phyloP scores from a whole-genome alignment of 1,284 basidiomycete genomes.

The Ceratobasidium sp. region DNA sequence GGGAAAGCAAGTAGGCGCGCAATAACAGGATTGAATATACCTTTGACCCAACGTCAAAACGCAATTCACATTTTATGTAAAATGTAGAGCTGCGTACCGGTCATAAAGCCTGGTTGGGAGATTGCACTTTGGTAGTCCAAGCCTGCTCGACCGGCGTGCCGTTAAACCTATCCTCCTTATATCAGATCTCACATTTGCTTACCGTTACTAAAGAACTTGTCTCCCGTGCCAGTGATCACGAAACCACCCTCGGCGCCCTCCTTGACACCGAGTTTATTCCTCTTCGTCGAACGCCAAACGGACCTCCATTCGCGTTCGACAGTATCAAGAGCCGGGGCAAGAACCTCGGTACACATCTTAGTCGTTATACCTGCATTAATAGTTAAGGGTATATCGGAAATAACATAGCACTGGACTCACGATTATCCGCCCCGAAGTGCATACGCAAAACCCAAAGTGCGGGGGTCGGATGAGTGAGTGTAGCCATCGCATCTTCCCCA shows the following conservation, averaged over 20 bases:
- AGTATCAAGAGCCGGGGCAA: slow-evolving; percentile 79
- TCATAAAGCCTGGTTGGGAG: slow-evolving; percentile 80
- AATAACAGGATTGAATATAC: slow-evolving; percentile 57
- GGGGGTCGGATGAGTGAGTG: slow-evolving; percentile 46
- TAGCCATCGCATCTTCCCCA: slow-evolving; percentile 45
- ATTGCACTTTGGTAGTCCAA: slow-evolving; percentile 77
- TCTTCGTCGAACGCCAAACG: slow-evolving; percentile 63
- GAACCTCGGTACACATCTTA: slow-evolving; percentile 69
- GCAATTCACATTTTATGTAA: neutral
- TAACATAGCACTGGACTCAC: slow-evolving; percentile 58
- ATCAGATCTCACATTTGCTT: slow-evolving; percentile 45
- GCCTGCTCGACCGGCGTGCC: slow-evolving; percentile 59
- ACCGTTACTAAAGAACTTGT: slow-evolving; percentile 95
- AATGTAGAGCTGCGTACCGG: slow-evolving; percentile 60
- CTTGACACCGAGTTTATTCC: slow-evolving; percentile 59
- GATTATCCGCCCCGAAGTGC: slow-evolving; percentile 81
- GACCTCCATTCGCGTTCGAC: slow-evolving; percentile 86
- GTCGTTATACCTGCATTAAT: slow-evolving; percentile 58
- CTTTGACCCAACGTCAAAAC: slow-evolving; percentile 50
- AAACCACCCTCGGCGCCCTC: slow-evolving; percentile 75
- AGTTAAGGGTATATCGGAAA: neutral
- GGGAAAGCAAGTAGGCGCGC: slow-evolving; percentile 75
- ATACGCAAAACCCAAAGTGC: slow-evolving; percentile 81
- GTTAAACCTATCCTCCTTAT: slow-evolving; percentile 47
- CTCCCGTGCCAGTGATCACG: slow-evolving; percentile 79